These are phyloP conservation scores for Saturnispora halmiae DNA, from an alignment of 805 yeast genomes.

Conservation along the genomic window DNA sequence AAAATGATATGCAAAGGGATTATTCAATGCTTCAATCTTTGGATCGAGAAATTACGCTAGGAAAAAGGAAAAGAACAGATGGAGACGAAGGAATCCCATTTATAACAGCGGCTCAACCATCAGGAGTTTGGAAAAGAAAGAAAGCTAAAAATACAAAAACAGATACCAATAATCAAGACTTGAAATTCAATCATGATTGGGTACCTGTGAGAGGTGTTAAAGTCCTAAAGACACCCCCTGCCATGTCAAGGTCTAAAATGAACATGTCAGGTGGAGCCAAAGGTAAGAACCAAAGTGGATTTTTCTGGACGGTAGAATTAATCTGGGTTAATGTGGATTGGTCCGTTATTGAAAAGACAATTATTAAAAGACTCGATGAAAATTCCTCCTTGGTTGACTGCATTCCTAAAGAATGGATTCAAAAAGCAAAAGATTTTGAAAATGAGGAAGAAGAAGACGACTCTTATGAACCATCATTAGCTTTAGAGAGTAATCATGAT, in stretches of 20 bases:
- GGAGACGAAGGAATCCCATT: conserved; percentile 10
- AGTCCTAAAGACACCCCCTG: conserved; percentile 54
- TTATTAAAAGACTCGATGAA: conserved; percentile 38
- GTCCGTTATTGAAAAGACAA: conserved; percentile 13
- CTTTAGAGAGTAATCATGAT: background rate
- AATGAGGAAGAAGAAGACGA: background rate
- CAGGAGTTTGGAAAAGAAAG: conserved; percentile 47
- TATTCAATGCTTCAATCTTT: conserved; percentile 62
- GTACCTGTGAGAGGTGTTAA: conserved; percentile 47
- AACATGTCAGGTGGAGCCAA: conserved; percentile 36
- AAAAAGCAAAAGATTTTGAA: conserved; percentile 30
- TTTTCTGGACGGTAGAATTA: conserved; percentile 80
- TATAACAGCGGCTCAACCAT: background rate
- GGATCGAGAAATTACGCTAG: conserved; percentile 51
- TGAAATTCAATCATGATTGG: conserved; percentile 9
- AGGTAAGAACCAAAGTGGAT: conserved; percentile 24
- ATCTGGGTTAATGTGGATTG: conserved; percentile 29
- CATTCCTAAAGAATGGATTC: conserved; percentile 29
- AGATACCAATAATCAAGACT: background rate
- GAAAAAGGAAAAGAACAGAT: conserved; percentile 34
- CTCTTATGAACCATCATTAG: background rate
- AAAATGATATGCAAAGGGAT: conserved; percentile 62
- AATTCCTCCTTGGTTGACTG: conserved; percentile 28
- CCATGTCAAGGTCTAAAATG: conserved; percentile 57
- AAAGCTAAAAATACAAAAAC: conserved; percentile 31